Evolutionary conservation across 352 stramenopile genomes (phyloP).

Genomic region (Phytopythium mirpurense): DNA sequence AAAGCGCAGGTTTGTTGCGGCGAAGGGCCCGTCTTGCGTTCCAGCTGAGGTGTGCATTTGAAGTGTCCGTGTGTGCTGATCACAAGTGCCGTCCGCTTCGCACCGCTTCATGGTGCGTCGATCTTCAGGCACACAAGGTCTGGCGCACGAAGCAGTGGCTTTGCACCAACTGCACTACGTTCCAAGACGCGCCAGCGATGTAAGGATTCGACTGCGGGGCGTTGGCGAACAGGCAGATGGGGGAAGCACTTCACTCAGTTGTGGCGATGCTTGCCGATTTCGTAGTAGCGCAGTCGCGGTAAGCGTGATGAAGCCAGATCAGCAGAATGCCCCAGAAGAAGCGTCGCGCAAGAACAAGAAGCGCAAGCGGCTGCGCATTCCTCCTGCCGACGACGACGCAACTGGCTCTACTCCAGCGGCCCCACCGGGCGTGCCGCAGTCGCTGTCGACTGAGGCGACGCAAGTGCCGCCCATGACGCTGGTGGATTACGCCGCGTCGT

Average conservation of each 20-base stretch:
- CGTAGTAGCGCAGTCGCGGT: neutral
- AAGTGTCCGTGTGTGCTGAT: no score
- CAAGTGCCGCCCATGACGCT: constrained; percentile 25
- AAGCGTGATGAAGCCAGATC: neutral
- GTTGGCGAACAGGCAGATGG: no score
- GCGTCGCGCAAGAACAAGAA: constrained; percentile 34
- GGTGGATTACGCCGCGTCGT: constrained; percentile 58
- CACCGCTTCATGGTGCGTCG: no score
- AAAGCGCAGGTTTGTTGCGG: constrained; percentile 33
- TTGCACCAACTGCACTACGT: constrained; percentile 55
- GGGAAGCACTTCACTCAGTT: no score
- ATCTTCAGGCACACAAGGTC: constrained; percentile 49
- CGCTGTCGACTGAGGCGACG: neutral
- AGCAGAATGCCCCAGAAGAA: neutral
- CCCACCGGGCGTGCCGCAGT: neutral
- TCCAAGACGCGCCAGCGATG: constrained; percentile 5
- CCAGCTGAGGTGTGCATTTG: no score
- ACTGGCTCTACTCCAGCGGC: neutral
- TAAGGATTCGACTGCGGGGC: neutral
- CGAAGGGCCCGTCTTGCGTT: neutral
- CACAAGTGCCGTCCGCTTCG: no score
- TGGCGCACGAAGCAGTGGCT: constrained; percentile 52
- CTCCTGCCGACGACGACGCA: constrained; percentile 6
- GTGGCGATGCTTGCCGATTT: no score
- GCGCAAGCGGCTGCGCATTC: constrained; percentile 23